Percentiles rank a stretch among this genome's conserved stretches.
These are phyloP conservation scores for Spiraea crenata DNA, from an alignment of 331 rosid species.

Conservation along the genomic window DNA sequence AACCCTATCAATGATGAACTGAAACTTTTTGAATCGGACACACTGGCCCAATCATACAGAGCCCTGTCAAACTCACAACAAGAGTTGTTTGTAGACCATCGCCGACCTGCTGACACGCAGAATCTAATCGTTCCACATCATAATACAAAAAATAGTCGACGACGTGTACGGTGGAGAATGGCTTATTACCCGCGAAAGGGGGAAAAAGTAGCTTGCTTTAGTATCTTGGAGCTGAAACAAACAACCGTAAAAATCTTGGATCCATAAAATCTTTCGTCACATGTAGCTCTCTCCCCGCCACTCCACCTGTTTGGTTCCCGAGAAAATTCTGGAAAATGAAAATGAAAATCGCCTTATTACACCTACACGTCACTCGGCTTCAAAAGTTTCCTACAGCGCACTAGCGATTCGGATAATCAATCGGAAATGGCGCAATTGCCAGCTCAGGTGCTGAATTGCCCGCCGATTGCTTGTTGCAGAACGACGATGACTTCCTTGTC, in stretches of 20 bases:
- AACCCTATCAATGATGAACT: too few species aligned
- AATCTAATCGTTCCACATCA: too few species aligned
- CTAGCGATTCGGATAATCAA: neutral
- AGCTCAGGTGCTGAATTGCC: slow-evolving; percentile 8
- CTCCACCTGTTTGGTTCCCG: slow-evolving; percentile 8
- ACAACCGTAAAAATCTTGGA: neutral
- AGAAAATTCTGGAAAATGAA: slow-evolving; percentile 6
- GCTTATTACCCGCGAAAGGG: neutral
- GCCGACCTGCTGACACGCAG: too few species aligned
- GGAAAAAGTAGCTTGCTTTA: too few species aligned
- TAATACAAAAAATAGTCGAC: neutral
- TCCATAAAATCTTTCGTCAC: slow-evolving; percentile 1
- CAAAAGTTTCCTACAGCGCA: too few species aligned
- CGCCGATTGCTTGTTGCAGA: neutral
- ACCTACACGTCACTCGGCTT: neutral
- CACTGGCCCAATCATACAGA: too few species aligned
- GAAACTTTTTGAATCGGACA: too few species aligned
- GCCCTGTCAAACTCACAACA: too few species aligned
- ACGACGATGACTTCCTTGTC: slow-evolving; percentile 7
- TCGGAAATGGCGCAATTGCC: slow-evolving; percentile 22
- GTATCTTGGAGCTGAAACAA: neutral
- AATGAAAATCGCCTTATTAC: neutral
- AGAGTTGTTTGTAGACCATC: too few species aligned
- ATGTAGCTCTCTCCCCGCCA: slow-evolving; percentile 6
- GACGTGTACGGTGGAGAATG: neutral